These are phyloP conservation scores for Candida sanyaensis DNA, from an alignment of 1,139 yeast species.

Conservation along the genomic window DNA sequence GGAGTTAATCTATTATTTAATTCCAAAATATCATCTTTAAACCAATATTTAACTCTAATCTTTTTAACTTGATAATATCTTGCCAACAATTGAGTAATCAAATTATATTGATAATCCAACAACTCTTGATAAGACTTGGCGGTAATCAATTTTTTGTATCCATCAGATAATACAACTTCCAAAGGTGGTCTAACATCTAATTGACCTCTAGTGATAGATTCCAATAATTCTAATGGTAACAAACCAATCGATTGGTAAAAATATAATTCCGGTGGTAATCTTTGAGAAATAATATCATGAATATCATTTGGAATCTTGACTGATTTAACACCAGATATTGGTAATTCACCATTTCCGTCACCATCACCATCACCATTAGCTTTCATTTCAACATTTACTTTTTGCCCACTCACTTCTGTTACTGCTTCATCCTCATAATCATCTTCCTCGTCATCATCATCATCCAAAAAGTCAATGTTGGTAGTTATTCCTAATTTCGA, in stretches of 20 bases:
- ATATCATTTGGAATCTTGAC: constrained; percentile 70
- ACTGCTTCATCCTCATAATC: background rate
- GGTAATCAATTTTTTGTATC: constrained; percentile 59
- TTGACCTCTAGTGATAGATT: constrained; percentile 67
- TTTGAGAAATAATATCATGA: constrained; percentile 80
- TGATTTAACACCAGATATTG: constrained; percentile 7
- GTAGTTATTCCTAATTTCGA: constrained; percentile 32
- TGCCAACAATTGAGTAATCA: constrained; percentile 72
- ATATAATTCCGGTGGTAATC: constrained; percentile 83
- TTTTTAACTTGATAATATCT: constrained; percentile 85
- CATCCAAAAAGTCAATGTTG: constrained; percentile 21
- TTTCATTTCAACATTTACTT: constrained; percentile 2
- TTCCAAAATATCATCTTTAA: constrained; percentile 47
- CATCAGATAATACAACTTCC: constrained; percentile 57
- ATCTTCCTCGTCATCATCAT: constrained; percentile 14
- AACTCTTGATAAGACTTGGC: constrained; percentile 45
- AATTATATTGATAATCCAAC: constrained; percentile 63
- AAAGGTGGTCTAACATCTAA: constrained; percentile 68
- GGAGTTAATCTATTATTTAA: constrained; percentile 58
- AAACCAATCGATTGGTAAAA: constrained; percentile 83
- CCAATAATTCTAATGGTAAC: constrained; percentile 63
- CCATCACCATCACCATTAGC: constrained; percentile 2
- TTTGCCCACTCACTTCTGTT: constrained; percentile 1
- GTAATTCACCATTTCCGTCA: too few relatives aligned
- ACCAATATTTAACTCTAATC: constrained; percentile 62